These are phyloP conservation scores for Phyllostachys edulis DNA, from an alignment of 176 grass and related monocot species.

Conservation along the genomic window DNA sequence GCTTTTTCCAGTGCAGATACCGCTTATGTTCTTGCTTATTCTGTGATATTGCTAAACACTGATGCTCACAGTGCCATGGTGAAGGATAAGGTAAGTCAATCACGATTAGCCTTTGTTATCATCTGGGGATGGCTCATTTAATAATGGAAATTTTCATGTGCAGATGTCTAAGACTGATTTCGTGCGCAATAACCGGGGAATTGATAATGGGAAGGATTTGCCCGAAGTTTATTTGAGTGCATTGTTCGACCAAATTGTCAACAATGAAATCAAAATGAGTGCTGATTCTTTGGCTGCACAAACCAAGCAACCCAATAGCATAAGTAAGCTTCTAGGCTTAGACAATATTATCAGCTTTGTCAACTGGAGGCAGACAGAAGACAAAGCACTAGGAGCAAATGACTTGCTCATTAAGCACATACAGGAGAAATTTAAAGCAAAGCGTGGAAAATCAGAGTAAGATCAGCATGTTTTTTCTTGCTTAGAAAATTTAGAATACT, in stretches of 20 bases:
- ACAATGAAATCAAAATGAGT: slow-evolving; percentile 98
- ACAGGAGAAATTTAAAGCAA: slow-evolving; percentile 97
- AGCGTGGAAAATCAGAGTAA: slow-evolving; percentile 89
- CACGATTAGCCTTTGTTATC: slow-evolving; percentile 9
- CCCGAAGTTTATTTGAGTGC: slow-evolving; percentile 80
- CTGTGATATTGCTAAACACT: slow-evolving; percentile 93
- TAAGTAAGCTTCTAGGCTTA: slow-evolving; percentile 86
- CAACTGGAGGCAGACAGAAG: slow-evolving; percentile 81
- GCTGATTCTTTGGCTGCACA: slow-evolving; percentile 62
- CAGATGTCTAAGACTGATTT: slow-evolving; percentile 99
- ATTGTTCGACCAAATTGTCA: slow-evolving; percentile 92
- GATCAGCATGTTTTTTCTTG: slow-evolving; percentile 24
- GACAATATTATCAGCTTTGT: slow-evolving; percentile 92
- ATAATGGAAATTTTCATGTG: slow-evolving; percentile 33
- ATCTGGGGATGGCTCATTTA: slow-evolving; percentile 6
- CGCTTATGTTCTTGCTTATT: slow-evolving; percentile 96
- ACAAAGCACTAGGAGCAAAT: slow-evolving; percentile 86
- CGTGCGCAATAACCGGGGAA: slow-evolving; percentile 91
- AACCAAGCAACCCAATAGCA: slow-evolving; percentile 68
- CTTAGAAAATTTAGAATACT: slow-evolving; percentile 8
- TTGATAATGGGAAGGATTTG: slow-evolving; percentile 96
- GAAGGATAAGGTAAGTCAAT: slow-evolving; percentile 74
- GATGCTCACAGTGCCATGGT: slow-evolving; percentile 97
- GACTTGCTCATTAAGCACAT: slow-evolving; percentile 94
- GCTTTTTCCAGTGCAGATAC: slow-evolving; percentile 97